Evolutionary conservation across 495 filamentous ascomycete genomes (phyloP).

Genomic region (Tuber umbilicatum): DNA sequence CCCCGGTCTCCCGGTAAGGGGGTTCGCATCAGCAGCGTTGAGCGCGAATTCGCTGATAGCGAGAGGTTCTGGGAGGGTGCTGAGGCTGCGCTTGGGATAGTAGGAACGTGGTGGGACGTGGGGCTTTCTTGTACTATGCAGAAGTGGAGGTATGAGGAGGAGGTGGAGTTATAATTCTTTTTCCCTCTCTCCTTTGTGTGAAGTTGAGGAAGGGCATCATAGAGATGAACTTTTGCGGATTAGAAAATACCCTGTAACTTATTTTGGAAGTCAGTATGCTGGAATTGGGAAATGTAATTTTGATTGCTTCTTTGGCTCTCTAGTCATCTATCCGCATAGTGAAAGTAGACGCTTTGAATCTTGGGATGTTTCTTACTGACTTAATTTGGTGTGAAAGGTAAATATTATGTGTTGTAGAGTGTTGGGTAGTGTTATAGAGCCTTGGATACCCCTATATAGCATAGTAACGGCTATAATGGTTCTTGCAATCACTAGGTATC

Average conservation of each 20-base stretch:
- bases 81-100: conserved; percentile 24
- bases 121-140: conserved; percentile 20
- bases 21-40: conserved; percentile 10
- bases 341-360: not conserved
- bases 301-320: not conserved
- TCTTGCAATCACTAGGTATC: too few relatives aligned
- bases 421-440: too few relatives aligned
- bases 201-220: not conserved
- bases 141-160: conserved; percentile 31
- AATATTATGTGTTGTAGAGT: too few relatives aligned
- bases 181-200: not conserved
- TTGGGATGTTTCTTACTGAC: not conserved
- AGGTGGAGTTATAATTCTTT: conserved; percentile 27
- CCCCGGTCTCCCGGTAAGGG: not conserved
- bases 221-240: not conserved
- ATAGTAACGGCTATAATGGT: too few relatives aligned
- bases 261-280: not conserved
- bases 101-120: conserved; percentile 39
- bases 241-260: not conserved
- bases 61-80: conserved; percentile 22
- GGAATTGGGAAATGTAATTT: not conserved
- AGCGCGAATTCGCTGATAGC: conserved; percentile 5
- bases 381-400: not conserved
- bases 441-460: too few relatives aligned
- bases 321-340: not conserved